Evolutionary conservation across 805 yeast genomes (phyloP), one percentile per base, ranked within the genome.

Genomic region (Cephaloascus fragrans): DNA sequence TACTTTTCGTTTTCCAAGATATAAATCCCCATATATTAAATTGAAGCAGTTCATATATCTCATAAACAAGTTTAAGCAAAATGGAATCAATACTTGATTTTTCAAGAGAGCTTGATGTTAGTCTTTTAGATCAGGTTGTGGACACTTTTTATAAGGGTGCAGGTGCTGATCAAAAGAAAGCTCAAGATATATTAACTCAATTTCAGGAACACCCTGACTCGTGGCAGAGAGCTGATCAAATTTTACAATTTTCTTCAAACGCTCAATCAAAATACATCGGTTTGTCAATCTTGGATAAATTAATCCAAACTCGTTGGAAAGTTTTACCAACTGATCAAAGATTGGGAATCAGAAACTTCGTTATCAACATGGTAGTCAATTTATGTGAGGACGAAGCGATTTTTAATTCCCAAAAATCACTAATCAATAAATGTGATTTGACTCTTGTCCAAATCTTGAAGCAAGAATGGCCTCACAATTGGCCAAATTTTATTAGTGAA

Each of bases 381-480:
- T 75, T 90, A 73, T 85, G 96, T 62, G 90, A 86, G 44, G 85
- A 85, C 55, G 94, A 86, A 43, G 64, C 69, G 8, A 69, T 75
- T 26, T 87, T 89, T 54, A 72, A 70, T 37, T 61, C 73, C 33
- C 87, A 87, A 55, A 81, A 80, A 52, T 80, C 96, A 17, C 71
- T 93, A 53, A 86, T 93, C 55, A 86, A 83, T 66, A 93, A 93
- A 60, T 88, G 89, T 51, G 96, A 93, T 62, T 71, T 93, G 53
- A 90, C 97, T 14, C 69, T 93, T 52, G 98, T 93, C 29, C 94
- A 89, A 54, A 81, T 93, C 38, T 75, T 93, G 53, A 93, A 93
- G 55, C 97, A 93, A 63, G 99, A 93, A 58, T 93, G 99, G 99
- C 99, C 99, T 26, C 86, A 81, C 50, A 84, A 89, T 58, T 93